Conservation (phyloP, 176 grass and related monocot genomes). For the Areca catechu region DNA sequence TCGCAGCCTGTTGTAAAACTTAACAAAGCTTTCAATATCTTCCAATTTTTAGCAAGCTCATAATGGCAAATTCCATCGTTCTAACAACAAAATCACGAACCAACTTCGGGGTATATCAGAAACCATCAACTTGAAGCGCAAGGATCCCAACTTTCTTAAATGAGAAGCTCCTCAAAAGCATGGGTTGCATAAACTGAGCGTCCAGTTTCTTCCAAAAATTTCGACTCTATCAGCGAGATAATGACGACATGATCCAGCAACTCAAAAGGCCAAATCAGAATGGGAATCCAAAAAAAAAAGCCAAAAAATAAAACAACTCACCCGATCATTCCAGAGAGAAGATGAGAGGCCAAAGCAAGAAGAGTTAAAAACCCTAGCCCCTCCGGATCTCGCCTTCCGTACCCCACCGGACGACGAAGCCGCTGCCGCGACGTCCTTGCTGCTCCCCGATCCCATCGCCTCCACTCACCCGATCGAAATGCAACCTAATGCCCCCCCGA, state of each 20-base stretch:
- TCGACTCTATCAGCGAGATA: constrained; percentile 2
- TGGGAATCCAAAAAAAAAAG: background rate
- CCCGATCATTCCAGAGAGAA: constrained; percentile 1
- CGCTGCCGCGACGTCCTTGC: constrained; percentile 34
- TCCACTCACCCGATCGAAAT: background rate
- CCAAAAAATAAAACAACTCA: background rate
- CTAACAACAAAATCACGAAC: too few relatives aligned
- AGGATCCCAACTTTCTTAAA: too few relatives aligned
- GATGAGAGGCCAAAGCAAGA: constrained; percentile 61
- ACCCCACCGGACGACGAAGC: background rate
- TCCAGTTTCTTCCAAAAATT: too few relatives aligned
- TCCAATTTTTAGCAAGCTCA: too few relatives aligned
- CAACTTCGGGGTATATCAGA: too few relatives aligned
- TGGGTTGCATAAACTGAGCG: too few relatives aligned
- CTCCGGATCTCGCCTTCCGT: constrained; percentile 14
- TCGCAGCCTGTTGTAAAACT: too few relatives aligned
- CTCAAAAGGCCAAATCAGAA: background rate
- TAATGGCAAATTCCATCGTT: too few relatives aligned
- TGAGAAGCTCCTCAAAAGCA: too few relatives aligned
- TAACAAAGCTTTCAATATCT: too few relatives aligned
- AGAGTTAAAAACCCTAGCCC: constrained; percentile 35
- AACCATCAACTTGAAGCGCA: too few relatives aligned
- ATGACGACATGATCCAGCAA: background rate
- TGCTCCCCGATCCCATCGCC: constrained; percentile 79
- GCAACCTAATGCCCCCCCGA: background rate